phyloP scores from a whole-genome alignment of 768 basidiomycete species.

The Fibroporia radiculosa region DNA sequence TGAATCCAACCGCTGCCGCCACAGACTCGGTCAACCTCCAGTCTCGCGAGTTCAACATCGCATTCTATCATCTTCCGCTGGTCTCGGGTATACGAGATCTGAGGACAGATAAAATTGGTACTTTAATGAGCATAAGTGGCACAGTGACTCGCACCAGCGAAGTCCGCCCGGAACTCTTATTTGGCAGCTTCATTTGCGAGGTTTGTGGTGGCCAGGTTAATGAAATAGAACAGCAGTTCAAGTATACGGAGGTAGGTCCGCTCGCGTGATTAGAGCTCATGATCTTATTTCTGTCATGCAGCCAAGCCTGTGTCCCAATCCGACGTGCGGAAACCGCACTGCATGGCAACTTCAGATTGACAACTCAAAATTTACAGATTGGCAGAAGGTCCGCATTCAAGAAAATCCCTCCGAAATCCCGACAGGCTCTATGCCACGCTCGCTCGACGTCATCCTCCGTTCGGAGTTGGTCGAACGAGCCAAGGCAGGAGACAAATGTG shows the following conservation, averaged over 20 bases:
- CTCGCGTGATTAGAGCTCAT: background rate
- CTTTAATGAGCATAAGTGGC: constrained; percentile 90
- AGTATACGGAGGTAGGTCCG: constrained; percentile 83
- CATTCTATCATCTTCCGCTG: constrained; percentile 91
- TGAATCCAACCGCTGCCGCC: constrained; percentile 83
- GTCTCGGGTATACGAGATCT: constrained; percentile 93
- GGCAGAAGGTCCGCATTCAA: constrained; percentile 99
- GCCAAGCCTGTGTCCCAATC: constrained; percentile 93
- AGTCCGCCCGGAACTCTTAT: constrained; percentile 90
- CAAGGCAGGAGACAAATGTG: constrained; percentile 97
- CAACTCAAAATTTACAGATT: constrained; percentile 93
- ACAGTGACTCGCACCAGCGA: constrained; percentile 97
- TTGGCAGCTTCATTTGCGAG: constrained; percentile 89
- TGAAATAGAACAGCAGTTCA: constrained; percentile 99
- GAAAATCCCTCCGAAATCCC: constrained; percentile 99
- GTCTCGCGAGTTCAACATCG: constrained; percentile 90
- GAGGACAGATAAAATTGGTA: constrained; percentile 89
- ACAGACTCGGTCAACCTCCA: constrained; percentile 83
- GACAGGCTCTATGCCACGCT: constrained; percentile 96
- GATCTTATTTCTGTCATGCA: constrained; percentile 22
- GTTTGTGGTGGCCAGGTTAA: constrained; percentile 79
- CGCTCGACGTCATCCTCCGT: constrained; percentile 90
- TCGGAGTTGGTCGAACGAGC: constrained; percentile 97
- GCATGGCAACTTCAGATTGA: constrained; percentile 96
- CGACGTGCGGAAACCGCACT: constrained; percentile 82